These are phyloP conservation scores for Stephania yunnanensis DNA, from an alignment of 164 flowering plant genomes.

Conservation along the genomic window DNA sequence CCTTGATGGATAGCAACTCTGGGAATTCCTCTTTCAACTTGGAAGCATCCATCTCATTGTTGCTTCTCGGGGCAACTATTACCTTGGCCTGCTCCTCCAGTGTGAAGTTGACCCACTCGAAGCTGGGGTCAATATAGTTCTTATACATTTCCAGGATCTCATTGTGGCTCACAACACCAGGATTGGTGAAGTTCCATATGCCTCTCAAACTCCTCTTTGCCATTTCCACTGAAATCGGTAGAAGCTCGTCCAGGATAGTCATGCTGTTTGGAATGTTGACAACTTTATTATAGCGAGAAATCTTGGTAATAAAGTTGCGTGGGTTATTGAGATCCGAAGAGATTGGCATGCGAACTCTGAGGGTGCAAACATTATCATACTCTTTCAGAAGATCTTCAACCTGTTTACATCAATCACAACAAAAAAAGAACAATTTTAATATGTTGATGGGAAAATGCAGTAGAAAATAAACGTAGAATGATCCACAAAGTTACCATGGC, in stretches of 20 bases:
- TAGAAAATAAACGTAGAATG: neutral
- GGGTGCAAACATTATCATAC: constrained; percentile 11
- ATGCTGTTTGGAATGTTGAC: constrained; percentile 17
- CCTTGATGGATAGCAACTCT: constrained; percentile 10
- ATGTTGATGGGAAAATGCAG: neutral
- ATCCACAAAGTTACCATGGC: constrained; percentile 9
- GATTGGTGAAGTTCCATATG: constrained; percentile 13
- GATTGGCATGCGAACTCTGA: constrained; percentile 15
- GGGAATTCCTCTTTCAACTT: constrained; percentile 14
- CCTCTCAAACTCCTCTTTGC: constrained; percentile 12
- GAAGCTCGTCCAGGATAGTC: constrained; percentile 10
- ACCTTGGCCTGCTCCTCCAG: constrained; percentile 15
- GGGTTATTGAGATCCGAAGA: constrained; percentile 12
- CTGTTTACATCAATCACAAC: neutral
- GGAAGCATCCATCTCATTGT: constrained; percentile 14
- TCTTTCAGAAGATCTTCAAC: constrained; percentile 14
- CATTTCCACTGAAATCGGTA: constrained; percentile 12
- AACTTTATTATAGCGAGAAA: constrained; percentile 11
- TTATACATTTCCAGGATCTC: constrained; percentile 11
- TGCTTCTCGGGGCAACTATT: constrained; percentile 11
- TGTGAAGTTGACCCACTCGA: constrained; percentile 9
- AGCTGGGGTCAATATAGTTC: constrained; percentile 11
- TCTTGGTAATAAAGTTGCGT: constrained; percentile 15
- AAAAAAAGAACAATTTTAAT: neutral
- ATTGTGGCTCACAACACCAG: constrained; percentile 12